Conservation (phyloP, 1,139 yeast genomes). For the Kurtzmaniella quercitrusa region DNA sequence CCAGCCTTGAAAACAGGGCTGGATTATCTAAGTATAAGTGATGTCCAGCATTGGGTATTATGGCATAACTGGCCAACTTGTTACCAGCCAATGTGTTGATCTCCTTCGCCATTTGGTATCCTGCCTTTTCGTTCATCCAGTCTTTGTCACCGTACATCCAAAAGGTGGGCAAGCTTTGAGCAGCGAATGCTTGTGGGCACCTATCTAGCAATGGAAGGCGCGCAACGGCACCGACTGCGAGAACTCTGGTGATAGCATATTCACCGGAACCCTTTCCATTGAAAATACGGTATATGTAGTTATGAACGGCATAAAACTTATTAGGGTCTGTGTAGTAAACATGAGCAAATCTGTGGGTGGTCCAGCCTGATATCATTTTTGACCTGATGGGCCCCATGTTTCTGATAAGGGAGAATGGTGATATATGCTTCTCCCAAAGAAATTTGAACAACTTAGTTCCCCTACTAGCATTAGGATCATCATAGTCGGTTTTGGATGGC, state of each 20-base stretch:
- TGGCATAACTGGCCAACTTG: constrained; percentile 31
- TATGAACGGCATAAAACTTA: constrained; percentile 34
- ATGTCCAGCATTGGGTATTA: constrained; percentile 65
- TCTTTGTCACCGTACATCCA: constrained; percentile 47
- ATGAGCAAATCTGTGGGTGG: constrained; percentile 38
- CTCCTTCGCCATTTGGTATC: constrained; percentile 35
- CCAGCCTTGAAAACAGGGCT: constrained; percentile 24
- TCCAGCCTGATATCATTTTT: constrained; percentile 37
- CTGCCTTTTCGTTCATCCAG: constrained; percentile 48
- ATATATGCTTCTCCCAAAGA: constrained; percentile 36
- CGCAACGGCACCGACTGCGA: constrained; percentile 39
- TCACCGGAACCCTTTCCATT: constrained; percentile 45
- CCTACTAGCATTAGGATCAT: constrained; percentile 13
- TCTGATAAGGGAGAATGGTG: constrained; percentile 37
- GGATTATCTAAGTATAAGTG: constrained; percentile 78
- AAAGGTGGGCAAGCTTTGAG: constrained; percentile 38
- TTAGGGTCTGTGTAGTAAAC: constrained; percentile 26
- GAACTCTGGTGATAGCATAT: constrained; percentile 39
- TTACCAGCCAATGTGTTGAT: constrained; percentile 29
- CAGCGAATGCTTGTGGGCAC: constrained; percentile 33
- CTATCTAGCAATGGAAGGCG: constrained; percentile 43
- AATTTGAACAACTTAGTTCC: constrained; percentile 21
- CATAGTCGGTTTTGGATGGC: constrained; percentile 12
- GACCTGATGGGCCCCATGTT: constrained; percentile 35
- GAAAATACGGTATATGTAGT: constrained; percentile 39